These are phyloP conservation scores for Polychaeton citri DNA, from an alignment of 2,329 filamentous ascomycete genomes.

Conservation along the genomic window DNA sequence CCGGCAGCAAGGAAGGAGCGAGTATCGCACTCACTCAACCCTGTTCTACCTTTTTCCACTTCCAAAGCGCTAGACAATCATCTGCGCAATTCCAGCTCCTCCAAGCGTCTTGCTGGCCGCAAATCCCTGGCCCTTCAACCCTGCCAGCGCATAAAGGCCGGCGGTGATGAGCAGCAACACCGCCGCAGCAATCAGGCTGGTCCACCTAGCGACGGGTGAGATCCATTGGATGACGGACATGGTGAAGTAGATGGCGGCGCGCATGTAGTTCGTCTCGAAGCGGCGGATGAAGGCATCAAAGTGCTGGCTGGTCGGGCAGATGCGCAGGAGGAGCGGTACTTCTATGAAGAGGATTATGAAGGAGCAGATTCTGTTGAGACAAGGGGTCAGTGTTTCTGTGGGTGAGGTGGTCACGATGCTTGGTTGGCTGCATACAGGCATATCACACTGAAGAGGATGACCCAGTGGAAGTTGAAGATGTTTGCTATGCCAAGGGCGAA, in stretches of 20 bases:
- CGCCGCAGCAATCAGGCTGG: slow-evolving; percentile 73
- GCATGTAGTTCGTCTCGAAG: slow-evolving; percentile 95
- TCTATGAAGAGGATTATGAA: slow-evolving; percentile 45
- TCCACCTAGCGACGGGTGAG: slow-evolving; percentile 51
- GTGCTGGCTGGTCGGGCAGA: slow-evolving; percentile 82
- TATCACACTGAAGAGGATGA: slow-evolving; percentile 47
- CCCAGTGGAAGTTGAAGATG: slow-evolving; percentile 47
- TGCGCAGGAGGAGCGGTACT: slow-evolving; percentile 86
- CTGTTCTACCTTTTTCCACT: no score
- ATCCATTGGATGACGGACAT: slow-evolving; percentile 81
- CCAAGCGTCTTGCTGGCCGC: slow-evolving; percentile 92
- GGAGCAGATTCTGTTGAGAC: slow-evolving; percentile 26
- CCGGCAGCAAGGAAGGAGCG: no score
- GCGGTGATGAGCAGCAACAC: slow-evolving; percentile 66
- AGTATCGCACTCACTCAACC: no score
- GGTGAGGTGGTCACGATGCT: not conserved
- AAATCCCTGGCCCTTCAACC: slow-evolving; percentile 71
- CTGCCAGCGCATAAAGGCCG: slow-evolving; percentile 68
- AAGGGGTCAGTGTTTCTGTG: not conserved
- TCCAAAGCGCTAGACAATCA: no score
- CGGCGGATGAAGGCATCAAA: slow-evolving; percentile 85
- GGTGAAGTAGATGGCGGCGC: slow-evolving; percentile 68
- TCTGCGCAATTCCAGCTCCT: slow-evolving; percentile 85
- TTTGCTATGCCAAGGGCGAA: slow-evolving; percentile 56
- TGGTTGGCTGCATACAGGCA: slow-evolving; percentile 30